These are phyloP conservation scores for Triglochin maritima DNA, from an alignment of 106 monocot genomes.

Conservation along the genomic window DNA sequence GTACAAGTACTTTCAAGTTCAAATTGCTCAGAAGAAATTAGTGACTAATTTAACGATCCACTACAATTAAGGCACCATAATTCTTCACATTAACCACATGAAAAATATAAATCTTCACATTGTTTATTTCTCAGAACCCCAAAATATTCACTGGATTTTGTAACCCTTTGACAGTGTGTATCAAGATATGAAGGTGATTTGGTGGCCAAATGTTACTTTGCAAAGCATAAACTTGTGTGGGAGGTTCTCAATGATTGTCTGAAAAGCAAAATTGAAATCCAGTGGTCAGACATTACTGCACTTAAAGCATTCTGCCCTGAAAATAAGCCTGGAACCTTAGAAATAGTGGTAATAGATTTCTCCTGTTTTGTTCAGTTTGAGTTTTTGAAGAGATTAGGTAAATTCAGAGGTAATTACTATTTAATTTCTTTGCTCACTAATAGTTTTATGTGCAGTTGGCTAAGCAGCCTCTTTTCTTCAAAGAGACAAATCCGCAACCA, in stretches of 20 bases:
- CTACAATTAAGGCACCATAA: no score
- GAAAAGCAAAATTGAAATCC: slow-evolving; percentile 77
- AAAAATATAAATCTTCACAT: no score
- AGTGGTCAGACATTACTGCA: slow-evolving; percentile 72
- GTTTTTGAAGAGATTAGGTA: background rate
- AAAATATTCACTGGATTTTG: no score
- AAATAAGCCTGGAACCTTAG: slow-evolving; percentile 47
- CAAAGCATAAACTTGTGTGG: slow-evolving; percentile 72
- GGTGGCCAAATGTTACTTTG: slow-evolving; percentile 72
- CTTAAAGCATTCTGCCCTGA: slow-evolving; percentile 51
- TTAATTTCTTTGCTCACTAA: background rate
- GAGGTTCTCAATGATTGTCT: slow-evolving; percentile 73
- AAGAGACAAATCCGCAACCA: slow-evolving; percentile 94
- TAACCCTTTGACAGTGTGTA: slow-evolving; percentile 36
- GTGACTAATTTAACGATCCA: no score
- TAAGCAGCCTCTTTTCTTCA: slow-evolving; percentile 85
- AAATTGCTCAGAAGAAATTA: no score
- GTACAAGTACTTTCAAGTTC: no score
- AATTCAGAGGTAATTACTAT: no score
- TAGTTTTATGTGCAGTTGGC: slow-evolving; percentile 40
- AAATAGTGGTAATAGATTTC: slow-evolving; percentile 45
- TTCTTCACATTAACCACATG: no score
- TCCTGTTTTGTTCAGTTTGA: no score
- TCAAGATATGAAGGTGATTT: slow-evolving; percentile 81
- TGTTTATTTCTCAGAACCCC: no score